A percentile compares a stretch with the other conserved stretches of the same genome.
Conservation (phyloP, 1,284 basidiomycete genomes). For the Naganishia liquefaciens region DNA sequence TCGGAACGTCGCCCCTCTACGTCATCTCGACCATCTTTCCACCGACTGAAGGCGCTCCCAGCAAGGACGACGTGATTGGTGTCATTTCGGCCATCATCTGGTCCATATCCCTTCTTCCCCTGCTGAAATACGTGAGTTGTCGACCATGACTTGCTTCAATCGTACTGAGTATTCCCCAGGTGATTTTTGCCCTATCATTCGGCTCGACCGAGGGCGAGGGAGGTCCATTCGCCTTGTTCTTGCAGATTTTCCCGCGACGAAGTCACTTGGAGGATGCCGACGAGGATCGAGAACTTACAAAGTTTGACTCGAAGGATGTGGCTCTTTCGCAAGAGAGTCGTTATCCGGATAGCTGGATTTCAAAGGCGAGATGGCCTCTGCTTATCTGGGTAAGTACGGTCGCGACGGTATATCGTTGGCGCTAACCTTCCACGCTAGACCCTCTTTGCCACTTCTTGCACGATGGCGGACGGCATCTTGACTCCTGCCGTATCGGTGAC, state of each 20-base stretch:
- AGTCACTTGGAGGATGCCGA: conserved; percentile 54
- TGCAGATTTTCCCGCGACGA: conserved; percentile 61
- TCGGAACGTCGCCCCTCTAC: conserved; percentile 63
- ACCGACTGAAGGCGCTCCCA: conserved; percentile 55
- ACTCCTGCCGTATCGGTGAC: conserved; percentile 67
- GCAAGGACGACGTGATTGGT: conserved; percentile 64
- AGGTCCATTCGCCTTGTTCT: conserved; percentile 66
- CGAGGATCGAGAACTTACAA: conserved; percentile 61
- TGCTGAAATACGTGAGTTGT: conserved; percentile 64
- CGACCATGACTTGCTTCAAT: background rate
- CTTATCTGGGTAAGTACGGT: conserved; percentile 59
- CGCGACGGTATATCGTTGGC: background rate
- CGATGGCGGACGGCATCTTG: conserved; percentile 64
- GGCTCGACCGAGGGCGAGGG: conserved; percentile 67
- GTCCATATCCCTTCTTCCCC: conserved; percentile 64
- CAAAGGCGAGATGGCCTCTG: conserved; percentile 57
- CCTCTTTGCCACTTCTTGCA: conserved; percentile 59
- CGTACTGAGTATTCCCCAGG: conserved; percentile 30
- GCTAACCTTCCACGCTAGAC: conserved; percentile 30
- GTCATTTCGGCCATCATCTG: conserved; percentile 65
- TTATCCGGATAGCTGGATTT: background rate
- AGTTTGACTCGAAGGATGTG: conserved; percentile 37
- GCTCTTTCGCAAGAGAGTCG: background rate
- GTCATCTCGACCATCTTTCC: conserved; percentile 67
- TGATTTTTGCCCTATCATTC: conserved; percentile 62